Evolutionary conservation across 176 grass and related monocot species (phyloP), one percentile per base, ranked within the genome.

Genomic region (Phyllostachys edulis): DNA sequence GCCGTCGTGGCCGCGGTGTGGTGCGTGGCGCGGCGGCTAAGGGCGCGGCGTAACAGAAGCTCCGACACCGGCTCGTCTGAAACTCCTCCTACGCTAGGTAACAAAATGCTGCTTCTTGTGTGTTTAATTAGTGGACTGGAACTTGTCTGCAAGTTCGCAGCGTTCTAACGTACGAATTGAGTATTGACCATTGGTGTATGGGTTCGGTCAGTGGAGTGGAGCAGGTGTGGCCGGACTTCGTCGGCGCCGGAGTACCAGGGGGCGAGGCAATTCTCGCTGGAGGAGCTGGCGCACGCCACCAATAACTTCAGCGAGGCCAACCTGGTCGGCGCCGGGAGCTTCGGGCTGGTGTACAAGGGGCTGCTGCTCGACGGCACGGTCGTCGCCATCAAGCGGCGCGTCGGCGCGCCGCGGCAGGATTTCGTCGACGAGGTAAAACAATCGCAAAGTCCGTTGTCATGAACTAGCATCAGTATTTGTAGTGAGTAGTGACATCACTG

Each of bases 51-150:
- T 69, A 89, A 88, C 83, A 79, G 87, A 45, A 93, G 78, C 83
- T 98, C 95, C 23, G 92, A 95, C 57, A 93, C 92, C 64, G 95
- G 89, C 24, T 98, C 92, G 27, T 94, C 93, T 6, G 95, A 98
- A 12, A 79, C 81, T 18, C 82, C 92, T 70, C 89, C 95, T 46
- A 95, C 83, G 59, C 82, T 87, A 61, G 92, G 94, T 97, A 94
- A 11, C 5, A 21, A 21, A 11, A 44, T 44, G 51, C 49, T 61
- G 26, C 44, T 11, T 73, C 18, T 59, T 45, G 68, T 64, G 27
- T 36, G 34, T 84, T 66, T 61, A 17, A 51, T 59, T 80, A 47
- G 47, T 76, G 63, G 14, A 38, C 15, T 18, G 17, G 14, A 73
- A 63, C 1, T 82, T 11, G 13, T 23, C 62, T 77, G 46, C 15